Percentiles rank a stretch among this genome's conserved stretches.
Evolutionary conservation across 768 basidiomycete species (phyloP).

Genomic region (Russula sp.): DNA sequence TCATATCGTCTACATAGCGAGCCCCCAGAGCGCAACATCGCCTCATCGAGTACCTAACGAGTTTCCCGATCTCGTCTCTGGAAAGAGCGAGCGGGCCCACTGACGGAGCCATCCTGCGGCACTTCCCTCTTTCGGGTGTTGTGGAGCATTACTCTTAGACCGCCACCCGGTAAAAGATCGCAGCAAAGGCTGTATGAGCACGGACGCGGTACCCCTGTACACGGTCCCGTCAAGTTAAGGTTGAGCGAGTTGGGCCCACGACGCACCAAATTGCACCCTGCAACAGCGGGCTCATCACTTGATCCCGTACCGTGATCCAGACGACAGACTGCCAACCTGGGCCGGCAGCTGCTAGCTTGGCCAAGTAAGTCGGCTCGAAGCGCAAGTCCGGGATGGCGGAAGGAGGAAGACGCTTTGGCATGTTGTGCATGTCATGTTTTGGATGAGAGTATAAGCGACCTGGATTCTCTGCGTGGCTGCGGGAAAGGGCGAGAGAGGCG

Average conservation of each 20-base stretch:
- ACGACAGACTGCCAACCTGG: constrained; percentile 48
- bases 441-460: neutral
- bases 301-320: constrained; percentile 63
- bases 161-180: neutral
- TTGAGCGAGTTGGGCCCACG: neutral
- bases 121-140: neutral
- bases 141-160: neutral
- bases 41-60: constrained; percentile 1
- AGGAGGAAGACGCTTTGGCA: neutral
- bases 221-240: neutral
- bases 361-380: constrained; percentile 65
- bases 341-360: constrained; percentile 48
- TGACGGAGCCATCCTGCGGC: constrained; percentile 8
- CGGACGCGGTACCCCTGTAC: constrained; percentile 7
- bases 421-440: neutral
- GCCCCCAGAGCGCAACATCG: neutral
- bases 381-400: constrained; percentile 63
- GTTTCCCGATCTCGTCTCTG: neutral
- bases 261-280: constrained; percentile 64
- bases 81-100: constrained; percentile 10
- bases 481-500: constrained; percentile 13
- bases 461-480: neutral
- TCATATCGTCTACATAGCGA: neutral
- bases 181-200: constrained; percentile 9
- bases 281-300: constrained; percentile 56